These are phyloP conservation scores for Neofusicoccum sp. DNA, from an alignment of 2,329 filamentous ascomycete species.

Conservation along the genomic window DNA sequence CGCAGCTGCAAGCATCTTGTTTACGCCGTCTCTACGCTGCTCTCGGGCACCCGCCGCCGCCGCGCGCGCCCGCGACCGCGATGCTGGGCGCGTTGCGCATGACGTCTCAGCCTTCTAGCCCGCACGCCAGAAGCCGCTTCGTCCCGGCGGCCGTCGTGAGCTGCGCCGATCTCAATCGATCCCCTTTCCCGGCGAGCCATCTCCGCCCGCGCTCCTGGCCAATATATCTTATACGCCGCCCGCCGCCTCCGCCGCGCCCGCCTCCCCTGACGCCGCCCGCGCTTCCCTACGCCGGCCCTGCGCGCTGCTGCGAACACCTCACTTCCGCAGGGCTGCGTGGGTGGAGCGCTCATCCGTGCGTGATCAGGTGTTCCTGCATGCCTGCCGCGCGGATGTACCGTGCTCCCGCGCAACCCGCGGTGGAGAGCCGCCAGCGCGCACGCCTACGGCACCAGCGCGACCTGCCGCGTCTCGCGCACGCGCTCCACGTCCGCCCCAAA, in stretches of 20 bases:
- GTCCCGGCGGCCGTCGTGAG: slow-evolving; percentile 6
- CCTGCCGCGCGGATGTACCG: not conserved
- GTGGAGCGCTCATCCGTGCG: slow-evolving; percentile 5
- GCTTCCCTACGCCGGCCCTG: not conserved
- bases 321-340: slow-evolving; percentile 5
- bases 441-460: slow-evolving; percentile 6
- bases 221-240: slow-evolving; percentile 11
- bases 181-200: not conserved
- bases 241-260: slow-evolving; percentile 1
- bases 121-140: slow-evolving; percentile 13
- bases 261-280: slow-evolving; percentile 2
- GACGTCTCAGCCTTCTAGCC: slow-evolving; percentile 11
- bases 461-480: slow-evolving; percentile 16
- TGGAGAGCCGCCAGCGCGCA: not conserved
- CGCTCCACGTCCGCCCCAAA: slow-evolving; percentile 16
- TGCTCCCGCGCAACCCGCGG: not conserved
- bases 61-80: not conserved
- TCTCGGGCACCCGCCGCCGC: not conserved
- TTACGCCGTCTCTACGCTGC: not conserved
- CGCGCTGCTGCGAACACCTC: not conserved
- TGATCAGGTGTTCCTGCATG: slow-evolving; percentile 13
- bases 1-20: slow-evolving; percentile 5
- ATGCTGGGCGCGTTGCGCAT: not conserved
- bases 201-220: not conserved
- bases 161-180: slow-evolving; percentile 13